phyloP scores from a whole-genome alignment of 768 basidiomycete species.

The Cantharellus anzutake region DNA sequence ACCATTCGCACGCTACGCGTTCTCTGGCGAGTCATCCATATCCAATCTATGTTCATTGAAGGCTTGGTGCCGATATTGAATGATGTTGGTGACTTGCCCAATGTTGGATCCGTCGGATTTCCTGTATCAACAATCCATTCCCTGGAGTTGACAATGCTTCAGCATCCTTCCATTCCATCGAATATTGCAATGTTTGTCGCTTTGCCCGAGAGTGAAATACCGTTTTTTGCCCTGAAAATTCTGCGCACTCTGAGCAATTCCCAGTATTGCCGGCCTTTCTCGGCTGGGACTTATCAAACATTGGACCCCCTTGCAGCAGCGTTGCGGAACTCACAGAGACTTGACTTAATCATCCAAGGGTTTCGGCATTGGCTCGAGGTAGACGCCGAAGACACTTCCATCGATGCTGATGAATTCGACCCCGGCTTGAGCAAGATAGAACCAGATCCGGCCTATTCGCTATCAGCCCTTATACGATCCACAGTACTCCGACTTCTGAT shows the following conservation, averaged over 20 bases:
- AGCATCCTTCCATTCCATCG: constrained; percentile 51
- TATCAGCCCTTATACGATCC: constrained; percentile 48
- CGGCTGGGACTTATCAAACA: constrained; percentile 11
- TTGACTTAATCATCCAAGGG: constrained; percentile 66
- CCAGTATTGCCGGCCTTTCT: constrained; percentile 23
- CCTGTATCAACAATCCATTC: constrained; percentile 25
- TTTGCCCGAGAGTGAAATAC: constrained; percentile 45
- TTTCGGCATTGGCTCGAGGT: constrained; percentile 50
- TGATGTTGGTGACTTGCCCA: constrained; percentile 33
- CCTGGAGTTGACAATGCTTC: constrained; percentile 58
- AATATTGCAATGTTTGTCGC: constrained; percentile 70
- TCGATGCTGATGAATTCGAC: constrained; percentile 4
- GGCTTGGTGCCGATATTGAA: constrained; percentile 62
- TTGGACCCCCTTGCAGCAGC: constrained; percentile 57
- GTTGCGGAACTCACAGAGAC: constrained; percentile 63
- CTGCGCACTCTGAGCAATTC: constrained; percentile 47
- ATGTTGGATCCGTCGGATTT: constrained; percentile 14
- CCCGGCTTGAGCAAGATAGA: too few species aligned
- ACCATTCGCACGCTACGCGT: constrained; percentile 71
- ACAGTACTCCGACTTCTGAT: constrained; percentile 70
- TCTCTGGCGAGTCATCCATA: constrained; percentile 57
- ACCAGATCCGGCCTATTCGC: background rate
- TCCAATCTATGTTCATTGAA: constrained; percentile 80
- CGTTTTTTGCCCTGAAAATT: constrained; percentile 59
- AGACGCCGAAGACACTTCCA: constrained; percentile 27